phyloP scores from a whole-genome alignment of 371 early-diverging fungal genomes.

The Rhizopus sp. region DNA sequence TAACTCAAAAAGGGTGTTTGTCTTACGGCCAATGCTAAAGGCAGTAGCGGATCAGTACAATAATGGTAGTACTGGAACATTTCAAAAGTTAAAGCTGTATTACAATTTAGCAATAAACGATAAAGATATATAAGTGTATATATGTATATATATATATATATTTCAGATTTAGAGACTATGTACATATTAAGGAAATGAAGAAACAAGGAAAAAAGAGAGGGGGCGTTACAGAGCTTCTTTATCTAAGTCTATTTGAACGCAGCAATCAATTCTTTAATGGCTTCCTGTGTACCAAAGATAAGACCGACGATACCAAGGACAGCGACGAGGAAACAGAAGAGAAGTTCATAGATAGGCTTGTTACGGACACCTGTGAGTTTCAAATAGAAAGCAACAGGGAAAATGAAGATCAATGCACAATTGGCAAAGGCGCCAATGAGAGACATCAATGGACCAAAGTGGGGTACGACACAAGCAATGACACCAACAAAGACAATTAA shows the following conservation, averaged over 20 bases:
- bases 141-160: too few relatives aligned
- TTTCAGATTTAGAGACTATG: conserved; percentile 5
- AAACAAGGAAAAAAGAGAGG: conserved; percentile 1
- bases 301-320: conserved; percentile 73
- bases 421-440: conserved; percentile 81
- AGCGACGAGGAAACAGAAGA: conserved; percentile 59
- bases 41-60: too few relatives aligned
- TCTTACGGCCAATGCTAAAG: too few relatives aligned
- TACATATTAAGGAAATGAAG: conserved; percentile 5
- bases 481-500: conserved; percentile 42
- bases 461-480: conserved; percentile 73
- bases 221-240: background rate
- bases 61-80: too few relatives aligned
- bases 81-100: too few relatives aligned
- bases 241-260: conserved; percentile 30
- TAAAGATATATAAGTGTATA: too few relatives aligned
- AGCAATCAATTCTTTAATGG: conserved; percentile 53
- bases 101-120: too few relatives aligned
- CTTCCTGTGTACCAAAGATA: conserved; percentile 75
- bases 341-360: conserved; percentile 59
- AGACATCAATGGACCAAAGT: conserved; percentile 82
- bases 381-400: conserved; percentile 82
- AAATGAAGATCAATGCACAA: conserved; percentile 78
- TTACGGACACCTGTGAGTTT: conserved; percentile 69
- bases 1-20: too few relatives aligned